Evolutionary conservation across 164 flowering plant genomes (phyloP), one percentile per base, ranked within the genome.

Genomic region (Litsea cubeba): DNA sequence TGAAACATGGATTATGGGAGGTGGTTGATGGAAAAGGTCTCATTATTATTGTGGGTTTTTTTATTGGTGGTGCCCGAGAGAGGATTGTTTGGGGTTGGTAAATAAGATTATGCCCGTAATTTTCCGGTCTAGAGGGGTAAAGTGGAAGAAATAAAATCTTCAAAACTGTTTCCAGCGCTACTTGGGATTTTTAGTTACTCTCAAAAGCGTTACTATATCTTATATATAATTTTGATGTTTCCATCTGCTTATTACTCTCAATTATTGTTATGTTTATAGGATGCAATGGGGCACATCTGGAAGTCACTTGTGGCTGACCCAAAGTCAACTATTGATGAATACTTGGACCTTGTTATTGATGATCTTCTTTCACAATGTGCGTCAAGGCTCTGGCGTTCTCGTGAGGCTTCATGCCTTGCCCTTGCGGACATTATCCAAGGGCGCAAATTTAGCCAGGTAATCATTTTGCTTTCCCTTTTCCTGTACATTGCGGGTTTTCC

Each of bases 261-360:
- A 64, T 66, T 79, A 30, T 50, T 83, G n/a, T 62, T 18, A 62
- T 72, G 1, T 71, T 72, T 77, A 28, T 74, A 95, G 99, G 99
- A 95, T 86, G 97, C 99, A 50, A 95, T 95, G 99, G 84, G 92
- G 65, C 96, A 92, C 79, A 95, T 95, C 70, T 95, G 99, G 99
- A 95, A 87, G 81, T 85, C 98, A n/a, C 91, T 95, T 64, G 91
- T 95, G 69, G 85, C 85, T 12, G 97, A 95, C 76, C 81, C 99
- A 46, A 93, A 91, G 90, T 90, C 76, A 78, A 88, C 98, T 7
- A 87, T 95, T 79, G 98, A 95, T 83, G 97, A 92, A 58, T 82
- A 92, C 78, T 81, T 92, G 74, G 97, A 92, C 74, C 84, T 83
- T 58, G 89, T 95, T 74, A 67, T 95, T 71, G 93, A 91, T 76